Evolutionary conservation across 2,329 filamentous ascomycete species (phyloP).

Genomic region (Fusarium pseudocircinatum): DNA sequence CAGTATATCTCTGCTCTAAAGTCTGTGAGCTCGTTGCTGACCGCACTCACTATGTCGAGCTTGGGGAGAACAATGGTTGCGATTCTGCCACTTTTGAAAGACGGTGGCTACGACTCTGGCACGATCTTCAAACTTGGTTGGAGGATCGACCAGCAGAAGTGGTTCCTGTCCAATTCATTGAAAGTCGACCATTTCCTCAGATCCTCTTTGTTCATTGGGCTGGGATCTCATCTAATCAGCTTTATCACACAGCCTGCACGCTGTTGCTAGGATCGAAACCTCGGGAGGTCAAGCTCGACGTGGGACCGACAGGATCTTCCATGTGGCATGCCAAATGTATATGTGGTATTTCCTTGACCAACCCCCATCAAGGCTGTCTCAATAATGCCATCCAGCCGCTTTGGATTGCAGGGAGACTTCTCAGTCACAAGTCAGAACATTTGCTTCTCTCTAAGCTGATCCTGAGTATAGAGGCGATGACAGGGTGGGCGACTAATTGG

Average conservation of each 20-base stretch:
- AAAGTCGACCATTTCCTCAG: constrained; percentile 58
- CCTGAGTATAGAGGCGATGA: constrained; percentile 60
- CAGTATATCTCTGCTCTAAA: constrained; percentile 65
- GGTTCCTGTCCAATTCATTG: constrained; percentile 55
- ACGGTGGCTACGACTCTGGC: constrained; percentile 60
- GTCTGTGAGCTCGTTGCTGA: constrained; percentile 61
- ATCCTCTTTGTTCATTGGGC: constrained; percentile 64
- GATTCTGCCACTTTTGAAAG: constrained; percentile 51
- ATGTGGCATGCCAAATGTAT: constrained; percentile 66
- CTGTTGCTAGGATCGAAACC: constrained; percentile 59
- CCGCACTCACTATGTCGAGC: constrained; percentile 58
- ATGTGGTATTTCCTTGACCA: constrained; percentile 65
- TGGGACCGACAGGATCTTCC: constrained; percentile 50
- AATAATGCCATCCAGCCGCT: constrained; percentile 68
- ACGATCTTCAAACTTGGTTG: constrained; percentile 60
- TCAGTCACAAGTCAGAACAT: constrained; percentile 61
- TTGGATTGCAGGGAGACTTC: constrained; percentile 63
- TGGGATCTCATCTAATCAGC: constrained; percentile 65
- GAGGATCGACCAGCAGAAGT: constrained; percentile 58
- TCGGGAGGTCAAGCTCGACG: constrained; percentile 34
- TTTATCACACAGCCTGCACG: constrained; percentile 66
- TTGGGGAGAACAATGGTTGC: constrained; percentile 57
- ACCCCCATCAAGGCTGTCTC: constrained; percentile 63
- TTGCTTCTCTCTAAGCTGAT: constrained; percentile 55
- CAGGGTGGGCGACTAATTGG: constrained; percentile 64